These are phyloP conservation scores for Suhomyces tanzawaensis DNA, from an alignment of 805 yeast species.

Conservation along the genomic window DNA sequence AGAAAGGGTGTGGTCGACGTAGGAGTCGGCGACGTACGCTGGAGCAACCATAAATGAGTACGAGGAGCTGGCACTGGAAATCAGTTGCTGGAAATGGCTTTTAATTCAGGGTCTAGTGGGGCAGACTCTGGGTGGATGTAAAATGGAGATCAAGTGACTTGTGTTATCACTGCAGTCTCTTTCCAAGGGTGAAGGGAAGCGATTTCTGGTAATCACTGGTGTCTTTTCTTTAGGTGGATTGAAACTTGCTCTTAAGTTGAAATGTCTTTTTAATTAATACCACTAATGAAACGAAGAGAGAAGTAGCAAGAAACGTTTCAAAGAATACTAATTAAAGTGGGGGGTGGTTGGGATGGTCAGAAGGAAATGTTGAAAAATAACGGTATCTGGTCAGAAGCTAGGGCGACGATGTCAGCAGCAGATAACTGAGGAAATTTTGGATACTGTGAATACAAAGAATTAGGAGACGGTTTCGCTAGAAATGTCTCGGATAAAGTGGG, in stretches of 20 bases:
- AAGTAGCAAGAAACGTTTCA: conserved; percentile 50
- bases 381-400: background rate
- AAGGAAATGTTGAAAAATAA: conserved; percentile 7
- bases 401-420: conserved; percentile 11
- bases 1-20: conserved; percentile 77
- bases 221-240: conserved; percentile 26
- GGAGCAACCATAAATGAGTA: conserved; percentile 43
- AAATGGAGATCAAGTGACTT: too few species aligned
- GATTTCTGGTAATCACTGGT: too few species aligned
- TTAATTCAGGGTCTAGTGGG: background rate
- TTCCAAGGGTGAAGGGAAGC: too few species aligned
- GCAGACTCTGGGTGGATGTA: background rate
- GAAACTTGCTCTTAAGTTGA: conserved; percentile 40
- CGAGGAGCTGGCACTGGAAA: too few species aligned
- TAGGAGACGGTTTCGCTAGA: conserved; percentile 4
- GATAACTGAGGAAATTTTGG: conserved; percentile 16
- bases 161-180: too few species aligned
- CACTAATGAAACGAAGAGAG: conserved; percentile 42
- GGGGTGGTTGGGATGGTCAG: too few species aligned
- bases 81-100: too few species aligned
- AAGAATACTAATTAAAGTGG: conserved; percentile 9
- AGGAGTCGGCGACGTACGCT: conserved; percentile 42
- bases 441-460: conserved; percentile 5
- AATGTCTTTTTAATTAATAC: conserved; percentile 15
- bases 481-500: conserved; percentile 2